A percentile compares a stretch with the other conserved stretches of the same genome.
Conservation (phyloP, 1,284 basidiomycete genomes). For the Phylloporus sp. region DNA sequence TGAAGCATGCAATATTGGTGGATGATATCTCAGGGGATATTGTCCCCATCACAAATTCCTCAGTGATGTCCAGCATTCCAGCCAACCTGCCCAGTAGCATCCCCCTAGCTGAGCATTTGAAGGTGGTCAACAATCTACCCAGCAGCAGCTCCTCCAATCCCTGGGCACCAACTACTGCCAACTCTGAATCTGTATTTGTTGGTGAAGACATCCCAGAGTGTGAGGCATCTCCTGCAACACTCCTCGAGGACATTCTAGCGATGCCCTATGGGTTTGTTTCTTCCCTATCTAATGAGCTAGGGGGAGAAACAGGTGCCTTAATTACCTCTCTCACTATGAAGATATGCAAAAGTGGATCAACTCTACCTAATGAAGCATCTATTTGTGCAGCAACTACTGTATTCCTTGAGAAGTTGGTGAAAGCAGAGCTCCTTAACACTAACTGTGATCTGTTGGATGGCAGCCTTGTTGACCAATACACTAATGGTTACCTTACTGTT, state of each 20-base stretch:
- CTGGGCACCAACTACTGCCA: not conserved
- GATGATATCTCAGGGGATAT: too few species aligned
- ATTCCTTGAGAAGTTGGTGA: constrained; percentile 1
- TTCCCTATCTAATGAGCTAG: not conserved
- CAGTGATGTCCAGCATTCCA: too few species aligned
- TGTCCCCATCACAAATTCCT: too few species aligned
- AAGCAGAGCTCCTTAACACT: not conserved
- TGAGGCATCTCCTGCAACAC: not conserved
- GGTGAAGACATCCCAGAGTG: not conserved
- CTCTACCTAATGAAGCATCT: not conserved
- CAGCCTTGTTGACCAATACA: not conserved
- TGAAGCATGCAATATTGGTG: too few species aligned
- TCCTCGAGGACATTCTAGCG: not conserved
- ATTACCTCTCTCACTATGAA: not conserved
- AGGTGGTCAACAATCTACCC: too few species aligned
- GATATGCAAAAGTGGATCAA: not conserved
- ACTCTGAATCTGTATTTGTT: not conserved
- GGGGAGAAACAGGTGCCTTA: not conserved
- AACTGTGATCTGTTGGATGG: not conserved
- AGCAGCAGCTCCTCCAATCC: not conserved
- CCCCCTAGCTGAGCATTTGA: not conserved
- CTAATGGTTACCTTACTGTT: not conserved
- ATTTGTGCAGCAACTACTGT: not conserved
- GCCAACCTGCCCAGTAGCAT: not conserved
- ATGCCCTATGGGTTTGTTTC: not conserved